Base-by-base conservation (phyloP, 1,284 basidiomycete genomes). In the Cryptococcus depauperatus region DNA sequence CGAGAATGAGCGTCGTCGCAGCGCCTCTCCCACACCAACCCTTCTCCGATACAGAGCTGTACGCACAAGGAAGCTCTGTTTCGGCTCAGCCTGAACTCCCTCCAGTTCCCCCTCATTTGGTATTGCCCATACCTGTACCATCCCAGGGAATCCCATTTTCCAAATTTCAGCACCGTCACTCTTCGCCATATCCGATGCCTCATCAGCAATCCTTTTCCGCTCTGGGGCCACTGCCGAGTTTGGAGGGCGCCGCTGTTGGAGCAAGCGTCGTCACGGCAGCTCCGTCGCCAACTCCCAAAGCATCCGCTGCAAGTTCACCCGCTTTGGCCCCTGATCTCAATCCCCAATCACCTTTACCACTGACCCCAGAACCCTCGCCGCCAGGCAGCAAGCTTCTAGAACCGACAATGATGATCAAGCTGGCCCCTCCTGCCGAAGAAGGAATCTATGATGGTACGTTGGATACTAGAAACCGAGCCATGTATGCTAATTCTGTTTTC, bases 291-390 rank as follows among this genome's bases (percentile, higher is more conserved):
- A 52, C 55, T 7, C 55, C 55, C 10, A 47, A 43, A 45, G 39
- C 19, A 9, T 32, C 43, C 4, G n/a, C 43, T 3, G 11, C 38
- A 27, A 43, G 26, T 11, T 33, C 54, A 19, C 52, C 55, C 8
- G 29, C 39, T 4, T n/a, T 49, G 3, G 43, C 48, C 3, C 48
- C 48, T 5, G 55, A 54, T 16, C n/a, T 41, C 7, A 35, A 18
- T n/a, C 40, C 48, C 27, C 55, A 58, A 41, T 41, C 44, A 1
- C 41, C 46, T 21, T 35, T 64, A 13, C 61, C 61, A 3, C 59
- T 56, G 0, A 64, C 59, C 2, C 59, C 61, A 7, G 59, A 64
- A 21, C 54, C 59, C 1, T 64, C 61, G 9, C 59, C 57, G 10
- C 58, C 58, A 18, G 16, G 14, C 11, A 52, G 46, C 35, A 59